phyloP scores from a whole-genome alignment of 73 alveolate genomes.

The Durusdinium trenchii region DNA sequence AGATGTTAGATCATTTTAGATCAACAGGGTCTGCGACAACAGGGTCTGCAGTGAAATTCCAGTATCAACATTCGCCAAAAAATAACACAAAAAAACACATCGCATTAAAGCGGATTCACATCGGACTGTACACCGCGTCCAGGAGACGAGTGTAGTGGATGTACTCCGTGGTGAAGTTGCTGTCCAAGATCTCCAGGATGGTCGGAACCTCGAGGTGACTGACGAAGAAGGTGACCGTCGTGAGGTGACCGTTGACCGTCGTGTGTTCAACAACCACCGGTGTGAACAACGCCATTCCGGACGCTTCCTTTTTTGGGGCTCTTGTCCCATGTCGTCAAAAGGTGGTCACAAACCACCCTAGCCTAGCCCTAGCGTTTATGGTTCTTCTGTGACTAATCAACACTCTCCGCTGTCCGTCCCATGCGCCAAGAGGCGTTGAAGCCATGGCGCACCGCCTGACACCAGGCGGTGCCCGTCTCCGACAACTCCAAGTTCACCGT shows the following conservation, averaged over 20 bases:
- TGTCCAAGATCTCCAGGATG: constrained; percentile 71
- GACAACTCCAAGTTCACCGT: constrained; percentile 79
- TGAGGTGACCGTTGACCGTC: no score
- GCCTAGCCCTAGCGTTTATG: no score
- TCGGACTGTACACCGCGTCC: not conserved
- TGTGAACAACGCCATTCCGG: no score
- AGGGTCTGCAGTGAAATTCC: no score
- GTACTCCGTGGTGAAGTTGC: constrained; percentile 80
- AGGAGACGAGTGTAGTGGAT: constrained; percentile 1
- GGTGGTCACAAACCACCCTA: no score
- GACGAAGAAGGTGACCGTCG: no score
- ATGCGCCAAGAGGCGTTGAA: constrained; percentile 31
- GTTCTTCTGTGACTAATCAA: not conserved
- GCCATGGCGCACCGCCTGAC: constrained; percentile 89
- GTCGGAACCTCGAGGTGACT: constrained; percentile 76
- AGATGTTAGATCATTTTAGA: no score
- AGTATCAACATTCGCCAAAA: no score
- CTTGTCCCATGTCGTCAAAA: no score
- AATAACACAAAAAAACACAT: not conserved
- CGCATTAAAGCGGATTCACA: not conserved
- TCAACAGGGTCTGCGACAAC: no score
- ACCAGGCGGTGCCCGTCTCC: constrained; percentile 92
- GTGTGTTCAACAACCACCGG: no score
- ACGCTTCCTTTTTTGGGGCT: no score
- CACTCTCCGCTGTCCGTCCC: not conserved